phyloP scores from a whole-genome alignment of 2,329 filamentous ascomycete genomes.

The Colletotrichum euphorbiae region DNA sequence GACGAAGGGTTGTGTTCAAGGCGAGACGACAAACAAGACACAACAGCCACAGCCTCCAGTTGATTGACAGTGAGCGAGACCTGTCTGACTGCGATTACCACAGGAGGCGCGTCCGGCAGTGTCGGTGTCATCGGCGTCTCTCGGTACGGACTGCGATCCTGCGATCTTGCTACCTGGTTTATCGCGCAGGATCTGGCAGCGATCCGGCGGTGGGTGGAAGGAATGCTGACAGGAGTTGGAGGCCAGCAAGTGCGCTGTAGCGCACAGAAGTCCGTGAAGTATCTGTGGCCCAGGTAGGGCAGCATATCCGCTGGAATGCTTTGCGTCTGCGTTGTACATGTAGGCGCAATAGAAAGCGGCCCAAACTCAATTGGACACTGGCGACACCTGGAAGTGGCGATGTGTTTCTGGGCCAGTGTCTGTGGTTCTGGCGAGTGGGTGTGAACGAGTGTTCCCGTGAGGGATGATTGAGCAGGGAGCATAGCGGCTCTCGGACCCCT shows the following conservation, averaged over 20 bases:
- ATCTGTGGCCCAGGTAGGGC: constrained; percentile 1
- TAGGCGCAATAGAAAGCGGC: constrained; percentile 1
- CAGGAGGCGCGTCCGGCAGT: constrained; percentile 18
- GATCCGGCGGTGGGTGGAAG: not conserved
- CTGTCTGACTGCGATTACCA: constrained; percentile 6
- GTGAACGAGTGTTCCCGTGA: not conserved
- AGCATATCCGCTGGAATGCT: not conserved
- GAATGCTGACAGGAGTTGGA: not conserved
- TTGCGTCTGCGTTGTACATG: too few species aligned
- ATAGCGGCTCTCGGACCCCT: constrained; percentile 15
- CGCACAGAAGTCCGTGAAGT: not conserved
- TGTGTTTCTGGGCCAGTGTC: constrained; percentile 22
- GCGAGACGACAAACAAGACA: constrained; percentile 4
- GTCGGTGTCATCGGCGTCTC: constrained; percentile 6
- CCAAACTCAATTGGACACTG: constrained; percentile 24
- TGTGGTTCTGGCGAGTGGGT: constrained; percentile 5
- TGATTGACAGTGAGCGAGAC: constrained; percentile 30
- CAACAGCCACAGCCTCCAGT: constrained; percentile 2
- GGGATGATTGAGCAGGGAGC: not conserved
- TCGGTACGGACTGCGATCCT: not conserved
- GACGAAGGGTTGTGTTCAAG: constrained; percentile 2
- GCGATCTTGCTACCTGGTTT: not conserved
- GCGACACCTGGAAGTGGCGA: constrained; percentile 27
- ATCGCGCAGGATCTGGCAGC: not conserved
- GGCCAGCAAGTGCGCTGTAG: not conserved